Base-by-base conservation (phyloP, 441 rosid genomes). In the Kokia cookei region DNA sequence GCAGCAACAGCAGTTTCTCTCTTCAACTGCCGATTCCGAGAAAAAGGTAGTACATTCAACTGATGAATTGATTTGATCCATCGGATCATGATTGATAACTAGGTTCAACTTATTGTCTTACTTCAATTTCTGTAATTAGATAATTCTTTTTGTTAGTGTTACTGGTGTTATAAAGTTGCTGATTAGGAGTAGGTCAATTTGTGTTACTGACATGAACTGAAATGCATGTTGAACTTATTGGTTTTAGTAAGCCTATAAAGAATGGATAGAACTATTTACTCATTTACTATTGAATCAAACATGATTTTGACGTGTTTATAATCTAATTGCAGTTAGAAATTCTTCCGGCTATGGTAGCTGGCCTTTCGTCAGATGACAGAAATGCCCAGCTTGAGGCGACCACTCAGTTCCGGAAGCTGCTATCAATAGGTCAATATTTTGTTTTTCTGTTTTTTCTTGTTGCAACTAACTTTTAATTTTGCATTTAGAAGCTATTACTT, bases 331-430 rank as follows among this genome's bases (percentile, higher is more conserved):
- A 85, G 91, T 55, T 84, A 45, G 88, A 87, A 29, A 82, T 69
- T 45, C 69, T 87, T 57, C 77, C 77, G 24, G 80, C 82, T 13
- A 54, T 87, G 82, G 81, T 80, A 65, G 82, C 79, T 22, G 84
- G 86, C 42, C 79, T 84, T 55, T 76, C 75, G 75, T 81, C 89
- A 0, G 83, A 84, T 17, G 83, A 84, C 75, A 66, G 66, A 55
- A 82, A 70, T 11, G 17, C 66, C 9, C 89, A 85, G 81, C 75
- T 85, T 2, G 84, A 80, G 75, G 80, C 86, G 1, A 84, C 91
- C 35, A 68, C 80, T 78, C 80, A 82, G 35, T 79, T 87, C 73
- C 77, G 89, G 61, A 87, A 73, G 80, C 69, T 87, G 71, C 85
- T 87, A 45, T 87, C 89, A 24, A 80, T 85, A 53, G 91, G 86